Evolutionary conservation across 805 yeast genomes (phyloP).

Genomic region (Hyphopichia homilentoma): DNA sequence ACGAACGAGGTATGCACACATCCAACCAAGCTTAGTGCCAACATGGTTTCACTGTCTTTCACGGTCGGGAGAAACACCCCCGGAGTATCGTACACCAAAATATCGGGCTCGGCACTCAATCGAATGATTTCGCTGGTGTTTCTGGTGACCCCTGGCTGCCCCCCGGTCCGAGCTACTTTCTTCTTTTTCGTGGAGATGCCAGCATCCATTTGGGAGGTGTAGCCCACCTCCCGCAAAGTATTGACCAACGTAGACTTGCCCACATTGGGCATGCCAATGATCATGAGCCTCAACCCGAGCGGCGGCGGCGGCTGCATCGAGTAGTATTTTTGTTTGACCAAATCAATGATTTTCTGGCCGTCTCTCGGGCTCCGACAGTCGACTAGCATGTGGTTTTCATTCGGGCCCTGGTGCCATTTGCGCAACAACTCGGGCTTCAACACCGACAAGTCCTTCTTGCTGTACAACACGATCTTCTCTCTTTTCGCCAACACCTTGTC

Average conservation of each 20-base stretch:
- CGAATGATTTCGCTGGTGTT: constrained; percentile 72
- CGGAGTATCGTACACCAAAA: constrained; percentile 83
- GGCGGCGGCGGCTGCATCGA: constrained; percentile 71
- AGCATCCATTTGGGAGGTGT: constrained; percentile 15
- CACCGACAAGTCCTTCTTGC: constrained; percentile 65
- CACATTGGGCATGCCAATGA: constrained; percentile 97
- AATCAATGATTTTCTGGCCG: constrained; percentile 46
- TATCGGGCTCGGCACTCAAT: constrained; percentile 55
- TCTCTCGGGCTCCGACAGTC: constrained; percentile 55
- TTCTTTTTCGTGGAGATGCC: constrained; percentile 34
- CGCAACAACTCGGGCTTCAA: constrained; percentile 32
- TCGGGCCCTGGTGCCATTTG: constrained; percentile 27
- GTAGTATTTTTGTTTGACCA: constrained; percentile 43
- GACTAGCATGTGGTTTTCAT: constrained; percentile 42
- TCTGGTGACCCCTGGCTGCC: constrained; percentile 87
- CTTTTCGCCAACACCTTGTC: constrained; percentile 59
- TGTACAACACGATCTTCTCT: constrained; percentile 63
- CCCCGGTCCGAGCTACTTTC: constrained; percentile 82
- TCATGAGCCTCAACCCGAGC: constrained; percentile 68
- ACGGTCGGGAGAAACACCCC: constrained; percentile 85
- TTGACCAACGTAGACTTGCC: constrained; percentile 91
- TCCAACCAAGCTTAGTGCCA: constrained; percentile 69
- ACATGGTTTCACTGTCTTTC: constrained; percentile 62
- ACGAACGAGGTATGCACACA: constrained; percentile 65
- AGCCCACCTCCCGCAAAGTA: constrained; percentile 50